Percentiles rank a stretch among this genome's conserved stretches.
Evolutionary conservation across 1,284 basidiomycete species (phyloP).

Genomic region (Microbotryum lychnidis-dioicae): DNA sequence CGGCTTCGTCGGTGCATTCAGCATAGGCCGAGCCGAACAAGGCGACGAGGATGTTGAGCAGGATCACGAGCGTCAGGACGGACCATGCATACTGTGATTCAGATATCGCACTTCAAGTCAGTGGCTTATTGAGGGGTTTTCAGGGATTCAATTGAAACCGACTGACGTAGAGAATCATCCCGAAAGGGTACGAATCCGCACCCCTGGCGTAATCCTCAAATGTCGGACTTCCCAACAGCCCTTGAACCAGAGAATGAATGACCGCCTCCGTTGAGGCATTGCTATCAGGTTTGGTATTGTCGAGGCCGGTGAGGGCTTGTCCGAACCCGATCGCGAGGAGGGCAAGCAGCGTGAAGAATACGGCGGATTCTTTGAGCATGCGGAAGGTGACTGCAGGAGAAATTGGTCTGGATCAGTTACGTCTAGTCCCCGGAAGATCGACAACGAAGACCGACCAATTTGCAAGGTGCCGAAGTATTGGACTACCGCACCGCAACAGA

Average conservation of each 20-base stretch:
- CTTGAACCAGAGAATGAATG: constrained; percentile 33
- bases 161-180: constrained; percentile 68
- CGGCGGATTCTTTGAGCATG: constrained; percentile 34
- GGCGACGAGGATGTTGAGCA: constrained; percentile 91
- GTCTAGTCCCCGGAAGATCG: no score
- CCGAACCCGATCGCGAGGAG: constrained; percentile 31
- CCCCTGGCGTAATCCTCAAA: constrained; percentile 46
- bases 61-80: constrained; percentile 71
- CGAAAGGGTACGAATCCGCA: constrained; percentile 44
- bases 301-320: constrained; percentile 34
- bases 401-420: background rate
- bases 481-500: background rate
- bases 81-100: constrained; percentile 57
- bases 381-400: constrained; percentile 63
- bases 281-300: constrained; percentile 27
- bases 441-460: background rate
- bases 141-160: no score
- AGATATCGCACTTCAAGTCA: background rate
- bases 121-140: no score
- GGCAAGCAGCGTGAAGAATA: constrained; percentile 60
- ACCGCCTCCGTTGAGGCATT: constrained; percentile 30
- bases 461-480: constrained; percentile 31
- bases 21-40: constrained; percentile 49
- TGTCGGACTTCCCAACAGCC: constrained; percentile 51
- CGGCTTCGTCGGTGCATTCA: constrained; percentile 48